These are phyloP conservation scores for Coprinopsis sp. DNA, from an alignment of 768 basidiomycete genomes.

Conservation along the genomic window DNA sequence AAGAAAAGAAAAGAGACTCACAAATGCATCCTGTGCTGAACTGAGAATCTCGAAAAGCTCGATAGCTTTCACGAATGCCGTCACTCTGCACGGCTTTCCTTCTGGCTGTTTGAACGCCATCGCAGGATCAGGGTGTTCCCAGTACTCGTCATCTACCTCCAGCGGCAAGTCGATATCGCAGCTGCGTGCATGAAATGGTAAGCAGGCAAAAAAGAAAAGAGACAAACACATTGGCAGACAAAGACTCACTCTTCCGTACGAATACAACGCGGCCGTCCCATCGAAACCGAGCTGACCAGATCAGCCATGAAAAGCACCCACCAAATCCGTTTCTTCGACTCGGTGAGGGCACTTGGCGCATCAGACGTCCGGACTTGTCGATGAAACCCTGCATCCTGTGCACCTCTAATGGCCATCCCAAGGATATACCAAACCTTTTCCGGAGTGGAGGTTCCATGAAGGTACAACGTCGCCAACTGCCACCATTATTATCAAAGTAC, in stretches of 20 bases:
- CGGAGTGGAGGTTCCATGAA: constrained; percentile 39
- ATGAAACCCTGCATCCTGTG: constrained; percentile 58
- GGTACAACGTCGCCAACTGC: constrained; percentile 36
- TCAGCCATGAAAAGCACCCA: constrained; percentile 36
- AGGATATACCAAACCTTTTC: constrained; percentile 48
- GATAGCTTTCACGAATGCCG: constrained; percentile 41
- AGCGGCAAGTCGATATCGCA: constrained; percentile 57
- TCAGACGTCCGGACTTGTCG: constrained; percentile 28
- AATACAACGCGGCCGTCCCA: constrained; percentile 55
- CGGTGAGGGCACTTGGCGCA: constrained; percentile 41
- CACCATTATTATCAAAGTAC: neutral
- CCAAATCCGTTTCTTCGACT: constrained; percentile 56
- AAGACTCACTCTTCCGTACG: constrained; percentile 51
- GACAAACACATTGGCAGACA: neutral
- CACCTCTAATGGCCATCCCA: constrained; percentile 51
- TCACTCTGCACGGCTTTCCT: constrained; percentile 39
- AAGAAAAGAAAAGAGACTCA: constrained; percentile 21
- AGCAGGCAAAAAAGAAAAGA: constrained; percentile 15
- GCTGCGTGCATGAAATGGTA: no score
- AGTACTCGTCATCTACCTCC: constrained; percentile 66
- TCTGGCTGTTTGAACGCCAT: constrained; percentile 51
- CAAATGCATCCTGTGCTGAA: constrained; percentile 52
- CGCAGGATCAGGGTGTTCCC: constrained; percentile 41
- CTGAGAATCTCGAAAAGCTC: constrained; percentile 49
- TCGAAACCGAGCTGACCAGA: constrained; percentile 23